Conservation (phyloP, 495 filamentous ascomycete genomes). For the Hypoxylon crocopeplum region DNA sequence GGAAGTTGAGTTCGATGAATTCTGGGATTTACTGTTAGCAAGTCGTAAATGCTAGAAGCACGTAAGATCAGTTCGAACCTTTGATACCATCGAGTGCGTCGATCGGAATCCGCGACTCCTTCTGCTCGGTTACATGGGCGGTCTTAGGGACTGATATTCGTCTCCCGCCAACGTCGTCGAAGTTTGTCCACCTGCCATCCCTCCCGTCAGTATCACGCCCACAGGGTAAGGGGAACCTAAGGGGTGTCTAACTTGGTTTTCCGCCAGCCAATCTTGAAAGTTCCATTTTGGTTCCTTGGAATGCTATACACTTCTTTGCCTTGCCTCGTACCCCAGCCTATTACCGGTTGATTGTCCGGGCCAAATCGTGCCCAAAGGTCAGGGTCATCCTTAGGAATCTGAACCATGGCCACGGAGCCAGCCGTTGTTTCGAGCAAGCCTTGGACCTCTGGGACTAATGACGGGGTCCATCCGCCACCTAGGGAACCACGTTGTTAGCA, state of each 20-base stretch:
- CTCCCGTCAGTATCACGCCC: neutral
- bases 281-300: conserved; percentile 45
- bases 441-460: conserved; percentile 41
- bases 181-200: conserved; percentile 34
- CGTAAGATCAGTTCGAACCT: conserved; percentile 19
- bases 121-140: conserved; percentile 34
- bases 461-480: conserved; percentile 47
- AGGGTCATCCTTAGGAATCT: conserved; percentile 38
- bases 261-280: conserved; percentile 54
- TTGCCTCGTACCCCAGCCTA: conserved; percentile 41
- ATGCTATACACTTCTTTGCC: conserved; percentile 52
- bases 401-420: conserved; percentile 47
- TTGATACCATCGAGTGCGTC: conserved; percentile 41
- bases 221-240: no score
- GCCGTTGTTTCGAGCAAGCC: conserved; percentile 53
- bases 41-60: neutral
- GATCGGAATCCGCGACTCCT: conserved; percentile 46
- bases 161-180: conserved; percentile 18
- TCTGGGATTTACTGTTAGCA: neutral
- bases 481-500: neutral
- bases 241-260: conserved; percentile 50
- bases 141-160: conserved; percentile 35
- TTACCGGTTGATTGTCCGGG: conserved; percentile 46
- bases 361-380: conserved; percentile 44
- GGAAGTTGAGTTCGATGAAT: conserved; percentile 41